Conservation (phyloP, 2,329 filamentous ascomycete genomes). For the Fusarium sulawesiense region DNA sequence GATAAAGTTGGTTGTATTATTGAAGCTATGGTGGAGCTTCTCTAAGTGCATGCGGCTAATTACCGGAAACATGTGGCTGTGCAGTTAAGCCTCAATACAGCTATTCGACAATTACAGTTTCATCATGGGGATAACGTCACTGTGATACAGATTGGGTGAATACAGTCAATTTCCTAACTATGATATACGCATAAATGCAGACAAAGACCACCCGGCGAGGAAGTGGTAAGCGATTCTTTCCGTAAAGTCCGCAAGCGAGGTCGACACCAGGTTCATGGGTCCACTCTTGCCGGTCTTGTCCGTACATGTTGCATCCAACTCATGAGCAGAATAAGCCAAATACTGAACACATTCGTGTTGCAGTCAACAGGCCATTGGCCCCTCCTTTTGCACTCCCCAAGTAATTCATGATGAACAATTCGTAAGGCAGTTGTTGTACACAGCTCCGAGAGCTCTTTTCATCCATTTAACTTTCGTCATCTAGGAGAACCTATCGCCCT, state of each 20-base stretch:
- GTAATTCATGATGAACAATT: slow-evolving; percentile 30
- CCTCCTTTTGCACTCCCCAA: not conserved
- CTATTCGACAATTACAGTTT: not conserved
- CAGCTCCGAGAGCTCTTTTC: slow-evolving; percentile 26
- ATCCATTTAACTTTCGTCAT: not conserved
- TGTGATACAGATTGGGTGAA: not conserved
- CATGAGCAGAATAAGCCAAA: slow-evolving; percentile 24
- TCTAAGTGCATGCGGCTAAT: slow-evolving; percentile 28
- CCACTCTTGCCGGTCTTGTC: slow-evolving; percentile 39
- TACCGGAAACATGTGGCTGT: slow-evolving; percentile 28
- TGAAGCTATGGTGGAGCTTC: slow-evolving; percentile 33
- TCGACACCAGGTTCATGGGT: slow-evolving; percentile 37
- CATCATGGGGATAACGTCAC: slow-evolving; percentile 13
- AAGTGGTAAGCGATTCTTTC: slow-evolving; percentile 31
- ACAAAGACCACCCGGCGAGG: not conserved
- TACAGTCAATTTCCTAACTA: not conserved
- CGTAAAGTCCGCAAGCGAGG: slow-evolving; percentile 33
- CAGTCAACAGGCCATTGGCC: not conserved
- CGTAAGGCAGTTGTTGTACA: slow-evolving; percentile 40
- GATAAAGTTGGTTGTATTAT: slow-evolving; percentile 18
- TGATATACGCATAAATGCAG: not conserved
- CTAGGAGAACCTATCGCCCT: slow-evolving; percentile 86
- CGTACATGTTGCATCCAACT: slow-evolving; percentile 32
- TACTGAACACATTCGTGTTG: slow-evolving; percentile 13
- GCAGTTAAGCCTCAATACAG: not conserved